Base-by-base conservation (phyloP, 2,329 filamentous ascomycete species). In the Podosphaera fusca region DNA sequence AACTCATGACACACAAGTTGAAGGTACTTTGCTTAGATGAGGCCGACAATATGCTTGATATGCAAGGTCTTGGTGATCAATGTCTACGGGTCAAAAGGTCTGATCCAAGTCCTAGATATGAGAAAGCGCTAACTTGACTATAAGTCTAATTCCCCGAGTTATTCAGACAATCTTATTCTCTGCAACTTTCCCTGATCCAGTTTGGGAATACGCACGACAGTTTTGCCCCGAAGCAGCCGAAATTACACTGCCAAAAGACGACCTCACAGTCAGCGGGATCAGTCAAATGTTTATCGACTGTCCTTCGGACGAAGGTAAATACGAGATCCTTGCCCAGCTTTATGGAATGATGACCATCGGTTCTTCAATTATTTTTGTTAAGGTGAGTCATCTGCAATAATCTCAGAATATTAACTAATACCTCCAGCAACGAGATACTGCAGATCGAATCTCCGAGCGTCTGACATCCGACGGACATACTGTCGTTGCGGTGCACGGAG, bases 221-320 rank as follows among this genome's bases (percentile, higher is more conserved):
- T 98, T 95, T 67, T 88, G 90, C 4, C 87, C 89, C 0, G 79
- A 82, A 50, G 83, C 92, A 55, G 90, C 95, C 70, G 77, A 85
- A 63, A 84, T 98, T 67, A 92, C 86, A 51, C 76, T 98, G 56
- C 82, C 87, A 65, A 85, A 89, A 59, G 85, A 94, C 64, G 87
- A 98, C 67, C 80, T 96, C 64, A 96, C 90, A 0, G 90, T 98
- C 60, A 87, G 92, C 69, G 92, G 92, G 30, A 98, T 98, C 68
- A 94, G 90, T 63, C 92, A 98, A 67, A 87, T 98, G 72, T 98
- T 94, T 68, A 87, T 98, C 68, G 92, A 98, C 69, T 96, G 90
- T 66, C 79, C 85, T 30, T 76, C 77, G 38, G 85, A 94, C 62
- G 73, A 81, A 40, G 81, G 86, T 65, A 96, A 96, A 69, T 98